phyloP scores from a whole-genome alignment of 257 asterid genomes.

The Prunella vulgaris region DNA sequence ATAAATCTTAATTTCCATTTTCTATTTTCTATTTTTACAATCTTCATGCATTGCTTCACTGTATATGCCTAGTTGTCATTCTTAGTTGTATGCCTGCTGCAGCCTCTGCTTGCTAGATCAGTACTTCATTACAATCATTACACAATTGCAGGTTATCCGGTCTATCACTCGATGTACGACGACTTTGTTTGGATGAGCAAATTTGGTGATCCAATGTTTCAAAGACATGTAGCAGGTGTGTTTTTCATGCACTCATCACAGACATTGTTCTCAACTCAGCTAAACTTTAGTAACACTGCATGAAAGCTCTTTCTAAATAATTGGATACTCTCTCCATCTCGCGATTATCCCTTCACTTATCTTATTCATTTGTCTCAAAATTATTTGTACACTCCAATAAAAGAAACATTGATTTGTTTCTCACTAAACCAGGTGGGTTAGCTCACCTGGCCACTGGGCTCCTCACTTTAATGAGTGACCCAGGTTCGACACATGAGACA shows the following conservation, averaged over 20 bases:
- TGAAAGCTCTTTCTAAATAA: background rate
- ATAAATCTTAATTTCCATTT: background rate
- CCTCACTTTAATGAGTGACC: too few relatives aligned
- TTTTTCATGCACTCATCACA: background rate
- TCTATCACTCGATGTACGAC: constrained; percentile 83
- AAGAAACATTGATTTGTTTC: too few relatives aligned
- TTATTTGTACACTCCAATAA: too few relatives aligned
- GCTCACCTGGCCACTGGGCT: too few relatives aligned
- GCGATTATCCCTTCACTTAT: too few relatives aligned
- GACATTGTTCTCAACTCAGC: background rate
- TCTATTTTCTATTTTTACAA: too few relatives aligned
- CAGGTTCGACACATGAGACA: too few relatives aligned
- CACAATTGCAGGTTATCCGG: constrained; percentile 62
- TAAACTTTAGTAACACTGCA: background rate
- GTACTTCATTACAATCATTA: background rate
- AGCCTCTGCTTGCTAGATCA: background rate
- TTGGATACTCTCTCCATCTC: too few relatives aligned
- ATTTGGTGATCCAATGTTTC: constrained; percentile 85
- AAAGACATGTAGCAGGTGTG: constrained; percentile 75
- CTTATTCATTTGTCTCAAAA: too few relatives aligned
- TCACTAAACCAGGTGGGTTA: too few relatives aligned
- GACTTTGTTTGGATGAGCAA: constrained; percentile 82
- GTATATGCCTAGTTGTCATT: background rate
- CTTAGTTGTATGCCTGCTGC: background rate
- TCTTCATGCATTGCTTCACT: background rate